These are phyloP conservation scores for Craspedostauros australis DNA, from an alignment of 108 stramenopile species.

Conservation along the genomic window DNA sequence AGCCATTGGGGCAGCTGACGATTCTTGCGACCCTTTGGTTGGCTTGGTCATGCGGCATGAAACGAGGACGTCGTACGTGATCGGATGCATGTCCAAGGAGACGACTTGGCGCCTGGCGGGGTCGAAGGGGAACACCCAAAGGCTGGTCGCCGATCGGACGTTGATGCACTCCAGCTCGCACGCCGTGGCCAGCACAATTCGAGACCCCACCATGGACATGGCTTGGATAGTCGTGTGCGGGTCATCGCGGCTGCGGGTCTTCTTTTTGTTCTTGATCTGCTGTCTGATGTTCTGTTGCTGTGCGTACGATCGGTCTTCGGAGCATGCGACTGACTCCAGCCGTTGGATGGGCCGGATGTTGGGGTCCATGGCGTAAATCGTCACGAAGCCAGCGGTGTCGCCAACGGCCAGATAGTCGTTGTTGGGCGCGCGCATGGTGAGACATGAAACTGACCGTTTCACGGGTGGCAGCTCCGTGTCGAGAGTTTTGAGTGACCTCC, in stretches of 20 bases:
- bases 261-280: conserved; percentile 3
- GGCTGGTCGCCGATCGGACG: conserved; percentile 16
- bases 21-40: no score
- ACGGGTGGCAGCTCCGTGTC: no score
- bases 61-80: conserved; percentile 27
- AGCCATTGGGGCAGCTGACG: conserved; percentile 3
- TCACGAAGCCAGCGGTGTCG: conserved; percentile 40
- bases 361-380: conserved; percentile 27
- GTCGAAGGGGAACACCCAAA: conserved; percentile 33
- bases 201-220: conserved; percentile 19
- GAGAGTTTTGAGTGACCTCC: no score
- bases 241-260: neutral
- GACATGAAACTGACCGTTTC: conserved; percentile 17
- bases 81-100: conserved; percentile 27
- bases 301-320: conserved; percentile 13
- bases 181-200: conserved; percentile 22
- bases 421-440: conserved; percentile 21
- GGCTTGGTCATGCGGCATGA: conserved; percentile 12
- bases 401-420: conserved; percentile 36
- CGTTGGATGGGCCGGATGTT: conserved; percentile 18
- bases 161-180: conserved; percentile 33
- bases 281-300: conserved; percentile 20
- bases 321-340: conserved; percentile 31
- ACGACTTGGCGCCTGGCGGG: conserved; percentile 24
- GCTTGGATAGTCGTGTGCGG: conserved; percentile 26